Percentiles rank a stretch among this genome's conserved stretches.
phyloP scores from a whole-genome alignment of 73 alveolate genomes.

The Breviolum minutum region DNA sequence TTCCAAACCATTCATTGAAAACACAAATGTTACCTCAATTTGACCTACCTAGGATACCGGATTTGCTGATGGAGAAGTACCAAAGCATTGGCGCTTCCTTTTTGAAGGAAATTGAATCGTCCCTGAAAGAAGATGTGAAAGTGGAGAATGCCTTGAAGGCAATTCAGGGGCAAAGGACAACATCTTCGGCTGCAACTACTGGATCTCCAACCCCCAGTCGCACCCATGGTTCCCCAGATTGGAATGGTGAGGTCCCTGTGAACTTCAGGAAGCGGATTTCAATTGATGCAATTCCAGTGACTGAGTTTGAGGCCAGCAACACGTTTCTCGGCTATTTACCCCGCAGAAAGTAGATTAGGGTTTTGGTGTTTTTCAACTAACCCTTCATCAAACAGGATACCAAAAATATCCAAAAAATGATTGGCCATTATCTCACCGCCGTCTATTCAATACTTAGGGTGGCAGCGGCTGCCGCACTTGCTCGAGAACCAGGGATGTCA shows the following conservation, averaged over 20 bases:
- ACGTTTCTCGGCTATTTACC: neutral
- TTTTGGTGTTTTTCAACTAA: neutral
- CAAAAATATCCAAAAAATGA: neutral
- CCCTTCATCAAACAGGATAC: too few species aligned
- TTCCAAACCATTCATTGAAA: neutral
- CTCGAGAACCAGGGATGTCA: neutral
- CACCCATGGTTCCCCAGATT: slow-evolving; percentile 4
- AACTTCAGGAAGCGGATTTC: neutral
- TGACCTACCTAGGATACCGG: neutral
- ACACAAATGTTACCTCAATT: neutral
- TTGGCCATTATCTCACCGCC: neutral
- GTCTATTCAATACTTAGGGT: neutral
- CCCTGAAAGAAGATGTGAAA: neutral
- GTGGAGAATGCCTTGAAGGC: neutral
- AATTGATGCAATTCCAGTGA: neutral
- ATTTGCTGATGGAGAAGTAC: neutral
- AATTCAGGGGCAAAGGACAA: neutral
- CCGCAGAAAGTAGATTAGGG: too few species aligned
- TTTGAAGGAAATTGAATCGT: neutral
- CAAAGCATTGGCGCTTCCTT: neutral
- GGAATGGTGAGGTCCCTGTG: neutral
- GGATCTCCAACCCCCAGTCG: neutral
- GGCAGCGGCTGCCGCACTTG: neutral
- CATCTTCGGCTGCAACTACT: neutral
- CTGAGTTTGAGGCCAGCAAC: neutral